phyloP scores from a whole-genome alignment of 305 asterid species.

The Fraxinus floribunda region DNA sequence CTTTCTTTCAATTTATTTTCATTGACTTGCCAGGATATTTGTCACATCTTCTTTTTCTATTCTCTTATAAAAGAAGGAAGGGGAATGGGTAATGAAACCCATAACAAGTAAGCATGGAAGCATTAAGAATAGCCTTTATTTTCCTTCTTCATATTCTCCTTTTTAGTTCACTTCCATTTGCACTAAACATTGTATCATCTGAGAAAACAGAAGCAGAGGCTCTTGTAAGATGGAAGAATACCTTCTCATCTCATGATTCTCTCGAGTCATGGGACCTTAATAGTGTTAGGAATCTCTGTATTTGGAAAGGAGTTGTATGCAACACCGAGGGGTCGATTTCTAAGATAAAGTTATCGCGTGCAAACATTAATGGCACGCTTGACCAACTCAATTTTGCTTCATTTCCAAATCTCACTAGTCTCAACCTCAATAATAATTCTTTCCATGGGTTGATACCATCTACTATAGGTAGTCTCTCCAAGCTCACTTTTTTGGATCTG shows the following conservation, averaged over 20 bases:
- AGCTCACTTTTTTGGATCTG: too few species aligned
- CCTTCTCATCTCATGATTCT: background rate
- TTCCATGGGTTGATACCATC: too few species aligned
- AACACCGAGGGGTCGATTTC: background rate
- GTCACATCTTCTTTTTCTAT: background rate
- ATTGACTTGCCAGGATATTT: background rate
- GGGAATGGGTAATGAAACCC: background rate
- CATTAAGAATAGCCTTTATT: background rate
- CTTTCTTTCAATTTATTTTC: too few species aligned
- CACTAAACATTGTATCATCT: background rate
- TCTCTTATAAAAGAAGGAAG: background rate
- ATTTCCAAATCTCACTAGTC: too few species aligned
- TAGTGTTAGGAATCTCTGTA: slow-evolving; percentile 49
- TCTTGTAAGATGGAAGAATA: background rate
- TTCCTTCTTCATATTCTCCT: background rate
- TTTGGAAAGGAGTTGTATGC: slow-evolving; percentile 44
- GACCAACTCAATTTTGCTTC: too few species aligned
- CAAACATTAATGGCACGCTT: too few species aligned
- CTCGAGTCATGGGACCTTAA: slow-evolving; percentile 44
- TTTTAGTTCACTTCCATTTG: background rate
- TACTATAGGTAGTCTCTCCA: too few species aligned
- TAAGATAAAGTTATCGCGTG: too few species aligned
- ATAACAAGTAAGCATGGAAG: background rate
- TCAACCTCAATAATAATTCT: too few species aligned
- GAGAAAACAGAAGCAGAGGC: background rate